Evolutionary conservation across 1,284 basidiomycete species (phyloP).

Genomic region (Agaricales sp.): DNA sequence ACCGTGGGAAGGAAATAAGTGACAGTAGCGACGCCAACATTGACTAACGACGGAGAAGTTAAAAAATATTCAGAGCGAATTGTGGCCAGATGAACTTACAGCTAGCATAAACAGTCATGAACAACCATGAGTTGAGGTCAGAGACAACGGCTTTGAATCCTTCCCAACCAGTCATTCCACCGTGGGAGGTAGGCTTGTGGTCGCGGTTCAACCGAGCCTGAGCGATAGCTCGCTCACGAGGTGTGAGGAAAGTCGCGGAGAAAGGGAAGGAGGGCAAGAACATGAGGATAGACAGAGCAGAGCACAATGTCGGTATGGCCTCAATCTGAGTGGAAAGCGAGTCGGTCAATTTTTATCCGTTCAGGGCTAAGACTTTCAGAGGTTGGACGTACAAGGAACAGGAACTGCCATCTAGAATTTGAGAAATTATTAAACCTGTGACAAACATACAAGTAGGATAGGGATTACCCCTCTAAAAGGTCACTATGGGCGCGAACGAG

Average conservation of each 20-base stretch:
- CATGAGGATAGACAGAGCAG: conserved; percentile 22
- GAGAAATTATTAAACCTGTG: too few species aligned
- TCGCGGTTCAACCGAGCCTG: conserved; percentile 42
- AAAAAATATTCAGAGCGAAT: not conserved
- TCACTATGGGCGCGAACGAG: too few species aligned
- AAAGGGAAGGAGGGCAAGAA: conserved; percentile 29
- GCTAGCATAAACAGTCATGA: conserved; percentile 40
- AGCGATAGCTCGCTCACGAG: conserved; percentile 41
- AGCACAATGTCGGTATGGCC: conserved; percentile 24
- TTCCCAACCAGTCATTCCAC: conserved; percentile 43
- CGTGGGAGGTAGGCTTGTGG: conserved; percentile 44
- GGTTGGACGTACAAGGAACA: too few species aligned
- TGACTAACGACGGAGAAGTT: conserved; percentile 24
- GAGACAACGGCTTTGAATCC: conserved; percentile 38
- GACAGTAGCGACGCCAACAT: conserved; percentile 43
- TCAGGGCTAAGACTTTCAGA: too few species aligned
- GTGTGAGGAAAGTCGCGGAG: conserved; percentile 22
- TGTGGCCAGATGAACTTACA: conserved; percentile 23
- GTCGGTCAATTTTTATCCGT: too few species aligned
- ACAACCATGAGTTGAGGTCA: conserved; percentile 39
- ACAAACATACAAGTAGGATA: too few species aligned
- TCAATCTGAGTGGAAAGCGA: conserved; percentile 33
- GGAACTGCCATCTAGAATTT: too few species aligned
- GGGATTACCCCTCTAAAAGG: too few species aligned
- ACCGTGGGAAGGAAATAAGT: too few species aligned